Evolutionary conservation across 306 rosid species (phyloP).

Genomic region (Dryas octopetala): DNA sequence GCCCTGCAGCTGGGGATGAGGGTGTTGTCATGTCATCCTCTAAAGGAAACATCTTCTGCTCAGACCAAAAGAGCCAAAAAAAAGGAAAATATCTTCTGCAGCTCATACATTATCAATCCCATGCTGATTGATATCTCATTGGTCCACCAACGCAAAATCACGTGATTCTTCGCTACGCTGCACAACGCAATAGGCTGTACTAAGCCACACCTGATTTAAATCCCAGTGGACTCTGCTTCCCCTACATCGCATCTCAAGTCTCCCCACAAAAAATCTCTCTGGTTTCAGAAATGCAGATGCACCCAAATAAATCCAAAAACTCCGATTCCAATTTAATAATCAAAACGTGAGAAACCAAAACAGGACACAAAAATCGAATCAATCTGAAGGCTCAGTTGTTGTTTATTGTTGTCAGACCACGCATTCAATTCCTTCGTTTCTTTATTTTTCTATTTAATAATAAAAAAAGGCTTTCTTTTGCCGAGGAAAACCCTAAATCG

Average conservation of each 20-base stretch:
- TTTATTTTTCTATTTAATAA: no score
- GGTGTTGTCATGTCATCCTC: not conserved
- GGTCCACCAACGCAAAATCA: not conserved
- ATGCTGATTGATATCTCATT: not conserved
- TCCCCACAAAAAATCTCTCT: not conserved
- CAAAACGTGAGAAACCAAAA: not conserved
- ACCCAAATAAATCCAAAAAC: not conserved
- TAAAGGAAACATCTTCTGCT: not conserved
- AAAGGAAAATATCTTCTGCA: not conserved
- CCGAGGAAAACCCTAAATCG: not conserved
- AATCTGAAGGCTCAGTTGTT: not conserved
- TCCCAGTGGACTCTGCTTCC: not conserved
- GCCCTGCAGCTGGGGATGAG: not conserved
- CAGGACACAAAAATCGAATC: not conserved
- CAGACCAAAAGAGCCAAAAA: no score
- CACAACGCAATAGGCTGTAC: not conserved
- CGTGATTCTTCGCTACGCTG: not conserved
- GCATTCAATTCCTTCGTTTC: no score
- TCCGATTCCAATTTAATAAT: not conserved
- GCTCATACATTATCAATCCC: not conserved
- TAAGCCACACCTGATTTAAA: not conserved
- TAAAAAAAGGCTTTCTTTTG: not conserved
- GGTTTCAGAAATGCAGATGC: not conserved
- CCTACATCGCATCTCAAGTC: no score
- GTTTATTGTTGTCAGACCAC: not conserved